A percentile compares a stretch with the other conserved stretches of the same genome.
Conservation (phyloP, 306 rosid species). For the Citrullus mucosospermus region DNA sequence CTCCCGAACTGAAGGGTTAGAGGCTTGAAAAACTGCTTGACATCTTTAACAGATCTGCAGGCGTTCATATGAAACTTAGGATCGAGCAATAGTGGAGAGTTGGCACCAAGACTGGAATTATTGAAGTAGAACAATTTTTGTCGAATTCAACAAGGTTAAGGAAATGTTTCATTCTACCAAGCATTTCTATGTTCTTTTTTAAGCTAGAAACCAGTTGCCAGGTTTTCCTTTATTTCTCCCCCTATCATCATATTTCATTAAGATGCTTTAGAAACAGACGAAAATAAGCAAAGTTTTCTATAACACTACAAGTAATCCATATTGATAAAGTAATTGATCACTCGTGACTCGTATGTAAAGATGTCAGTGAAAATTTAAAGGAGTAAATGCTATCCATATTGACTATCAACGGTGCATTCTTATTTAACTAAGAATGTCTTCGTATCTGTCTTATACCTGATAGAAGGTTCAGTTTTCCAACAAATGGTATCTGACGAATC, state of each 20-base stretch:
- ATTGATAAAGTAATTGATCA: background rate
- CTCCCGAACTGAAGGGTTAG: slow-evolving; percentile 50
- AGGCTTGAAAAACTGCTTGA: slow-evolving; percentile 52
- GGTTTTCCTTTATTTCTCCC: background rate
- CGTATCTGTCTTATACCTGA: slow-evolving; percentile 25
- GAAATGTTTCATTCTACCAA: background rate
- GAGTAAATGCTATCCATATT: background rate
- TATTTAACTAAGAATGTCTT: background rate
- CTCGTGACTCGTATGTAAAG: background rate
- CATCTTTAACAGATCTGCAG: slow-evolving; percentile 56
- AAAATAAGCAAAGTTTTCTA: background rate
- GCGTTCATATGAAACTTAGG: background rate
- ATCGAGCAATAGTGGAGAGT: background rate
- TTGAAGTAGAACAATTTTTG: background rate
- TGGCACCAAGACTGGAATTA: background rate
- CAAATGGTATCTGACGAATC: slow-evolving; percentile 61
- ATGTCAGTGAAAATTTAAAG: background rate
- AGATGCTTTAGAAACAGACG: background rate
- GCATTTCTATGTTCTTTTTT: background rate
- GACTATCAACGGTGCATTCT: background rate
- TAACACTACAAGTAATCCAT: background rate
- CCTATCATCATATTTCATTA: background rate
- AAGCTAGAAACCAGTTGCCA: background rate
- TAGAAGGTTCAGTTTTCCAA: slow-evolving; percentile 45
- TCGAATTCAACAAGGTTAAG: background rate